These are phyloP conservation scores for Cladosporium sp. DNA, from an alignment of 2,329 filamentous ascomycete species.

Conservation along the genomic window DNA sequence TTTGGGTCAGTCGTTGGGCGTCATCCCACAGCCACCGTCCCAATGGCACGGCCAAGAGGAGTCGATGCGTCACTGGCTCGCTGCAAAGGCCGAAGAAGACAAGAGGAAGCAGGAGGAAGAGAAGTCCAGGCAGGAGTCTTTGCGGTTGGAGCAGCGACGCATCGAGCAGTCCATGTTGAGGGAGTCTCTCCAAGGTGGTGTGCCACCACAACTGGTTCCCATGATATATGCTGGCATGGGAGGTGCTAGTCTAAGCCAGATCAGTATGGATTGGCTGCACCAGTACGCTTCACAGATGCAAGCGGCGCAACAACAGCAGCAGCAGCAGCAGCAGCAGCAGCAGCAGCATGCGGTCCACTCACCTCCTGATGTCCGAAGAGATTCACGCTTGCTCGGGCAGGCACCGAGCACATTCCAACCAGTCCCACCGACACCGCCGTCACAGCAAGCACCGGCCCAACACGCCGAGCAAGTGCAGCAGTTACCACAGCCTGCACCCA, in stretches of 20 bases:
- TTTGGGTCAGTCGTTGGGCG: constrained; percentile 32
- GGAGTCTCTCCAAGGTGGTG: constrained; percentile 48
- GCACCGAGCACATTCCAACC: constrained; percentile 23
- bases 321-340: constrained; percentile 25
- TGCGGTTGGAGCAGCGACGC: constrained; percentile 48
- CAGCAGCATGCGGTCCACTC: constrained; percentile 32
- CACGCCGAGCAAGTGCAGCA: constrained; percentile 32
- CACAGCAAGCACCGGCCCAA: constrained; percentile 35
- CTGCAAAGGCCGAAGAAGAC: constrained; percentile 49
- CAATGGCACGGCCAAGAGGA: constrained; percentile 49
- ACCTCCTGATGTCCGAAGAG: constrained; percentile 41
- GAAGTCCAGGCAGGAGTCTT: constrained; percentile 48
- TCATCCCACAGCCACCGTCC: constrained; percentile 35
- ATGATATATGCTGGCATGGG: constrained; percentile 53
- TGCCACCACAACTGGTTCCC: constrained; percentile 50
- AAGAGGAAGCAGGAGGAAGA: constrained; percentile 52
- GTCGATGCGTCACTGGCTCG: constrained; percentile 49
- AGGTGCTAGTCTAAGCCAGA: constrained; percentile 44
- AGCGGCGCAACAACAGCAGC: constrained; percentile 33
- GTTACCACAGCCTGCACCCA: constrained; percentile 31
- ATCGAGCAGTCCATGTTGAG: constrained; percentile 51
- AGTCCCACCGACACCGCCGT: constrained; percentile 28
- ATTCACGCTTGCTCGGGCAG: constrained; percentile 40
- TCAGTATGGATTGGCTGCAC: constrained; percentile 49
- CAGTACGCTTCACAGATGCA: constrained; percentile 47